Evolutionary conservation across 495 filamentous ascomycete genomes (phyloP).

Genomic region (Physcia stellaris): DNA sequence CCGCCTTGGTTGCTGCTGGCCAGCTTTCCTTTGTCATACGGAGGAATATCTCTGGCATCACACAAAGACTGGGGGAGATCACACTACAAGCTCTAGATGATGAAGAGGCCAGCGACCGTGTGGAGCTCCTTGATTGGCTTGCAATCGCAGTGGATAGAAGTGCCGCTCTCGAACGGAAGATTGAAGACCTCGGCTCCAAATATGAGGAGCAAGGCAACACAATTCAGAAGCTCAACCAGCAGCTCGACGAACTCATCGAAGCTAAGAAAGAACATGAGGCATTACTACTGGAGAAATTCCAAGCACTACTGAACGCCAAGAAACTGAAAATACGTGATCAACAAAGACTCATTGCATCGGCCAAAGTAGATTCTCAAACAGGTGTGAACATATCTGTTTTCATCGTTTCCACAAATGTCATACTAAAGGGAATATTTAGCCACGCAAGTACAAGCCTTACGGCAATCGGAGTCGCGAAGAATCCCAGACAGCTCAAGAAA

Average conservation of each 20-base stretch:
- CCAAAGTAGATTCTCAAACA: constrained; percentile 38
- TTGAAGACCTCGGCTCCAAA: constrained; percentile 32
- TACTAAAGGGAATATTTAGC: too few species aligned
- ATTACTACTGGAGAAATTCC: constrained; percentile 57
- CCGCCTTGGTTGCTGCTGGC: constrained; percentile 18
- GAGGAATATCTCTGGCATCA: constrained; percentile 43
- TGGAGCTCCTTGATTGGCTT: constrained; percentile 65
- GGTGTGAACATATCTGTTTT: constrained; percentile 12
- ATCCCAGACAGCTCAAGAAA: not conserved
- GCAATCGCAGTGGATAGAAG: constrained; percentile 33
- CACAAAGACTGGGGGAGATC: constrained; percentile 57
- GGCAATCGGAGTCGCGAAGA: not conserved
- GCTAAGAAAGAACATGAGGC: constrained; percentile 57
- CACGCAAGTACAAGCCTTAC: not conserved
- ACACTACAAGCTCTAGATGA: constrained; percentile 46
- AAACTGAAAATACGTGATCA: constrained; percentile 85
- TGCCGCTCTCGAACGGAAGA: constrained; percentile 27
- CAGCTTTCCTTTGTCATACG: constrained; percentile 33
- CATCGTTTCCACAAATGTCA: not conserved
- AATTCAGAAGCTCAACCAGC: constrained; percentile 36
- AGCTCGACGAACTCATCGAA: constrained; percentile 50
- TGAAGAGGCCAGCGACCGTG: too few species aligned
- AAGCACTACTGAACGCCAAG: constrained; percentile 65
- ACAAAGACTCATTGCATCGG: constrained; percentile 50
- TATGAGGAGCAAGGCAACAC: constrained; percentile 30